Evolutionary conservation across 1,139 yeast genomes (phyloP), one percentile per base, ranked within the genome.

Genomic region (Diutina rugosa): DNA sequence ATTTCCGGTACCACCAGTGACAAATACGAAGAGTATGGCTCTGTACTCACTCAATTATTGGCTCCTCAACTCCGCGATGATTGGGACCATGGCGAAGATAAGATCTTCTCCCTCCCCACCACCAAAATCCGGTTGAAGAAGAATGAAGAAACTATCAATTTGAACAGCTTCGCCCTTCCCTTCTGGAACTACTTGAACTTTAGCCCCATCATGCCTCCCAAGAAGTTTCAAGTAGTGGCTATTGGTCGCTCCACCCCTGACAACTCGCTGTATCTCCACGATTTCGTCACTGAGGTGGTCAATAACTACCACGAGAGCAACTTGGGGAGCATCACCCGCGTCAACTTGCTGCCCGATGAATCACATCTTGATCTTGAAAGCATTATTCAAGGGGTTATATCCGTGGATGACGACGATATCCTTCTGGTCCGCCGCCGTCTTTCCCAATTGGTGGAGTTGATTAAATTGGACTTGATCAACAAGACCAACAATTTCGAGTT

Each of bases 101-200:
- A 51, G 26, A 51, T 63, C 14, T 69, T 70, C 59, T 60, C 63
- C 46, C 59, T 72, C 45, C 65, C 70, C 4, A 61, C 58, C 1
- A 61, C 66, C n/a, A 72, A 71, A 55, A 61, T 69, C 1, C 65
- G 66, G 55, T 72, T 73, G 0, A 52, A 65, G 48, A 76, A 75
- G 57, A 64, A 69, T 16, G 56, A 46, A n/a, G 63, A 60, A 18
- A 65, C 70, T 21, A 62, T 76, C 21, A 76, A 76, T 59, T 65
- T 76, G 57, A 72, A 74, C 59, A 66, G 69, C 5, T 60, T 70
- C 2, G 74, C 76, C 5, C 61, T 80, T 6, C 67, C 72, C 18
- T 76, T 80, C 59, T 84, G 89, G 89, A 78, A 76, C 56, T 68
- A 76, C 59, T 66, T 86, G 61, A 79, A 80, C 58, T 74, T 85